Base-by-base conservation (phyloP, 768 basidiomycete species). In the Termitomyces sp. region DNA sequence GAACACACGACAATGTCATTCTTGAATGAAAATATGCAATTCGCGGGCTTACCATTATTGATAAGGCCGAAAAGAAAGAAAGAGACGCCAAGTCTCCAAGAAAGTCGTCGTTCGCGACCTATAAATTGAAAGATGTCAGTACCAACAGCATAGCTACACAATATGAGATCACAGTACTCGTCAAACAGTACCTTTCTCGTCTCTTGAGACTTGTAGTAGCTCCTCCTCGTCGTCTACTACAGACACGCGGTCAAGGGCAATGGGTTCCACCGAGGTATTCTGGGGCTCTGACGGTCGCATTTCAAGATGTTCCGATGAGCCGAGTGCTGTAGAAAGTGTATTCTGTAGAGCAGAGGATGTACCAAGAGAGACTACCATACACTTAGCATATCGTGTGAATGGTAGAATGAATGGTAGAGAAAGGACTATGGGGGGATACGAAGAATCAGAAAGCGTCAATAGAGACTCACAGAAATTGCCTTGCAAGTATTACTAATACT, bases 41-140 rank as follows among this genome's bases (percentile, higher is more conserved):
- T 1, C 34, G 18, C 10, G 33, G 57, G 57, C 69, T 24, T 26
- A 90, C 93, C 93, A 66, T 97, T 96, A 69, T 97, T 97, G 57
- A 95, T 88, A 24, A 95, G 80, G 5, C 95, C 95, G 65, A 96
- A 96, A 39, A 94, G 75, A 72, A 95, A 93, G 79, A 96, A 97
- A 0, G 94, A 93, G 37, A 75, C 52, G 4, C 76, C 78, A 22
- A 84, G 74, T 64, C 70, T 77, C 42, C 71, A 67, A 34, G 76
- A 62, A 24, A 76, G 67, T 37, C 62, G 55, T 22, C 61, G 59
- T 60, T 64, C 45, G 13, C 52, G 53, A 13, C 48, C 65, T 65
- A 42, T 14, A 45, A 34, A 58, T 22, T 26, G 22, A 45, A 20
- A 27, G 32, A 5, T 30, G 26, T 58, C 43, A 58, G 39, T 14